phyloP scores from a whole-genome alignment of 768 basidiomycete species.

The Trametes maxima region DNA sequence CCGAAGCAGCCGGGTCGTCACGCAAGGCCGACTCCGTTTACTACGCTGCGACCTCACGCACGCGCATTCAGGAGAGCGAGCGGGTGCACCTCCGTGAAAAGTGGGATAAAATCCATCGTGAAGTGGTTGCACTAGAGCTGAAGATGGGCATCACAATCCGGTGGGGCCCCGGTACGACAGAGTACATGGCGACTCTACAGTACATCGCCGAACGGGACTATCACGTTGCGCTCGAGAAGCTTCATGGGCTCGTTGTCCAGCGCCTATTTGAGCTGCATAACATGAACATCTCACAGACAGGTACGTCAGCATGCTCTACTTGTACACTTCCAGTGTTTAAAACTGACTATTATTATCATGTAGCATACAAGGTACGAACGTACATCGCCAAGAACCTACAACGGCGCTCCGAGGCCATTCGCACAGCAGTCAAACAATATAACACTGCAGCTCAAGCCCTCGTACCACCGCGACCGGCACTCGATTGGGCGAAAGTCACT shows the following conservation, averaged over 20 bases:
- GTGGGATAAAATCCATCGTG: conserved; percentile 16
- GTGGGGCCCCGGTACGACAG: conserved; percentile 30
- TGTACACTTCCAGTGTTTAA: not conserved
- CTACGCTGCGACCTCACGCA: too few species aligned
- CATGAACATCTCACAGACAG: conserved; percentile 38
- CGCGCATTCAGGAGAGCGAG: too few species aligned
- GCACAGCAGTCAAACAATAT: conserved; percentile 31
- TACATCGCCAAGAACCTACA: conserved; percentile 35
- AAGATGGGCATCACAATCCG: conserved; percentile 30
- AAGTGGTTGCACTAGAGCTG: conserved; percentile 27
- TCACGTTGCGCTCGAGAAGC: conserved; percentile 34
- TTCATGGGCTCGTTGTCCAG: conserved; percentile 39
- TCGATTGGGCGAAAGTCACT: conserved; percentile 31
- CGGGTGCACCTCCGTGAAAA: too few species aligned
- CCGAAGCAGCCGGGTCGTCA: too few species aligned
- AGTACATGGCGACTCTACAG: conserved; percentile 27
- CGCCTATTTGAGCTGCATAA: conserved; percentile 43
- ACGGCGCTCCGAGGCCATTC: conserved; percentile 24
- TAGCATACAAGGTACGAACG: conserved; percentile 34
- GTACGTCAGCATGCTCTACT: conserved; percentile 26
- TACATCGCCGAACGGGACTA: conserved; percentile 29
- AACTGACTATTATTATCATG: not conserved
- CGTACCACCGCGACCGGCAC: conserved; percentile 22
- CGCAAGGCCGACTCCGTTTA: too few species aligned
- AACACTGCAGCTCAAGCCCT: conserved; percentile 31